Base-by-base conservation (phyloP, 352 stramenopile genomes). In the Globisporangium solare region DNA sequence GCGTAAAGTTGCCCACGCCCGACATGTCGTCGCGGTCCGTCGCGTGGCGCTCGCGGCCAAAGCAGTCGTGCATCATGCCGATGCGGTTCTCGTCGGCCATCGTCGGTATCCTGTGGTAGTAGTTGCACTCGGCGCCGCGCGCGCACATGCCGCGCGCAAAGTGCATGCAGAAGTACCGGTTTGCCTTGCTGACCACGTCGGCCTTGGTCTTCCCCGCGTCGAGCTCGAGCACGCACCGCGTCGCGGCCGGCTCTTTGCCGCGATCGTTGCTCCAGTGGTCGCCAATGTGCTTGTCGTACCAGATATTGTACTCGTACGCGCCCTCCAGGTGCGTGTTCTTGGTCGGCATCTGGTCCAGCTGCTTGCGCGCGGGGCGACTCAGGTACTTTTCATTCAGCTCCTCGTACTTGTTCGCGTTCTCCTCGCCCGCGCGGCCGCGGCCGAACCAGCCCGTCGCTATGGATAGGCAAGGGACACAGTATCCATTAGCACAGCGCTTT, bases 241-340 rank as follows among this genome's bases (percentile, higher is more conserved):
- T 96, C 2, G 89, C 70, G 10, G 92, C 91, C 0, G 88, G 79
- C 27, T 98, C 92, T 40, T 92, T 82, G 39, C 82, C 74, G 47
- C 86, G 82, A 42, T 85, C 67, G 65, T 96, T 81, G 65, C 74
- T 73, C 89, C 86, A 96, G 63, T 96, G 78, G 60, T 98, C 92
- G 8, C 92, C 92, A 21, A 95, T 72, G 71, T 92, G 97, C 72
- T 95, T 96, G 61, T 93, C 87, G 71, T 97, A 98, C 89, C 89
- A 98, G 50, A 98, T 97, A 60, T 98, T 98, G 80, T 97, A 98
- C 69, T 97, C 90, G 54, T 97, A 86, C 21, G 83, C 86, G 24
- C 92, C 92, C 68, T 98, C 90, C 13, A 97, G 62, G 47, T 87
- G 89, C 22, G 88, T 86, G 49, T 94, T 94, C 47, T 73, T 79